These are phyloP conservation scores for Phialophora chinensis DNA, from an alignment of 2,329 filamentous ascomycete species.

Conservation along the genomic window DNA sequence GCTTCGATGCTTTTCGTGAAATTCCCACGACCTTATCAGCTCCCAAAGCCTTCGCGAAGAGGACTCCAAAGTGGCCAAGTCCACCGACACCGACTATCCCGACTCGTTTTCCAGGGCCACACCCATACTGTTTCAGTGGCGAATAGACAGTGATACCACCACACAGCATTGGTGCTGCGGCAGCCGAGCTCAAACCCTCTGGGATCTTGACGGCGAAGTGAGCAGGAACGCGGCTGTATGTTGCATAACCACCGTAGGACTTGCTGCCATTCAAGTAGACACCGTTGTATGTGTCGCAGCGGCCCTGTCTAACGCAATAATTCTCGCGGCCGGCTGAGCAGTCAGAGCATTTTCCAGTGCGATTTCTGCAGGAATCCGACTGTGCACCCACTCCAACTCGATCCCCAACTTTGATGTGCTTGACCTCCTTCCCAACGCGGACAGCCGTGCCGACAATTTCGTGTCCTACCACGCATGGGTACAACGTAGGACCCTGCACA, in stretches of 20 bases:
- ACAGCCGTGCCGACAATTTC: conserved; percentile 68
- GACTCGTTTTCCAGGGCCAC: conserved; percentile 73
- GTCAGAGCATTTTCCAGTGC: conserved; percentile 56
- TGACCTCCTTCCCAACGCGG: conserved; percentile 56
- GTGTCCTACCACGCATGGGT: conserved; percentile 64
- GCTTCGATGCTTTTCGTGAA: conserved; percentile 58
- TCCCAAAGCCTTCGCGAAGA: conserved; percentile 73
- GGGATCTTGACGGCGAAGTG: conserved; percentile 50
- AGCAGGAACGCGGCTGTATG: conserved; percentile 60
- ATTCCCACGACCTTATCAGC: conserved; percentile 67
- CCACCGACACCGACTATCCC: conserved; percentile 76
- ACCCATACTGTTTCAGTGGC: conserved; percentile 69
- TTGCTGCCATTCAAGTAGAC: conserved; percentile 65
- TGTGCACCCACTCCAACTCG: conserved; percentile 69
- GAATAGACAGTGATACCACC: conserved; percentile 76
- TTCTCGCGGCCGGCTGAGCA: conserved; percentile 54
- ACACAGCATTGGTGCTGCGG: conserved; percentile 74
- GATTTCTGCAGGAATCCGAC: conserved; percentile 56
- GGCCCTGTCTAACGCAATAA: conserved; percentile 37
- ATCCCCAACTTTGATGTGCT: conserved; percentile 63
- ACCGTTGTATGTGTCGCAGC: conserved; percentile 62
- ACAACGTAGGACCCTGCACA: conserved; percentile 1
- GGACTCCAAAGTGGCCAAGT: conserved; percentile 73
- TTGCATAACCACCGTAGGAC: conserved; percentile 70
- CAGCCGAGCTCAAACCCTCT: conserved; percentile 43